These are phyloP conservation scores for Macrophomina tecta DNA, from an alignment of 2,329 filamentous ascomycete genomes.

Conservation along the genomic window DNA sequence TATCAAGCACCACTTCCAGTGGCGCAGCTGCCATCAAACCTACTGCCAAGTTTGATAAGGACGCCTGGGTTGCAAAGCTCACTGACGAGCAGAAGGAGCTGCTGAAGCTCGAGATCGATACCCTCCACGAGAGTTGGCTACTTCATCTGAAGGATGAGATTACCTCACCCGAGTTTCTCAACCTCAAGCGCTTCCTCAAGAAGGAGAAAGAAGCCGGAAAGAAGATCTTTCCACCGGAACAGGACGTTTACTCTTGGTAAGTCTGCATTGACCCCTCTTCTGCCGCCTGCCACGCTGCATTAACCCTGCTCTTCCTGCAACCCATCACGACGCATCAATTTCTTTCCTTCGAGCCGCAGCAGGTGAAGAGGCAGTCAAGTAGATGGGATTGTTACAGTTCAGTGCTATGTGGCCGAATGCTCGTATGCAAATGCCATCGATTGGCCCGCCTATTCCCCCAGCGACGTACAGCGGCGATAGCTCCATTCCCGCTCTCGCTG, in stretches of 20 bases:
- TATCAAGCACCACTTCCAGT: constrained; percentile 34
- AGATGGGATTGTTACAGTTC: no score
- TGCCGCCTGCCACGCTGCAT: constrained; percentile 9
- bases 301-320: background rate
- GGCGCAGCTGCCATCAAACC: constrained; percentile 38
- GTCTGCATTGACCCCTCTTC: constrained; percentile 33
- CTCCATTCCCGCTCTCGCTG: no score
- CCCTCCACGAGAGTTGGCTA: constrained; percentile 90
- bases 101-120: constrained; percentile 88
- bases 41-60: constrained; percentile 76
- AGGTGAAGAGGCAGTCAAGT: no score
- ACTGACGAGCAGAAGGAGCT: constrained; percentile 81
- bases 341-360: background rate
- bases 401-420: no score
- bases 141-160: constrained; percentile 87
- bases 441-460: no score
- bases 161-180: constrained; percentile 77
- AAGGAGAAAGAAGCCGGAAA: constrained; percentile 74
- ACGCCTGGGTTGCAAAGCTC: constrained; percentile 82
- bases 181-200: constrained; percentile 85
- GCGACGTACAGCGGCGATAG: no score
- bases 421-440: background rate
- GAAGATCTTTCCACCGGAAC: constrained; percentile 83
- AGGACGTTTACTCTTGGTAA: constrained; percentile 95
- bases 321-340: constrained; percentile 1